These are phyloP conservation scores for Thelonectria discophora DNA, from an alignment of 2,329 filamentous ascomycete species.

Conservation along the genomic window DNA sequence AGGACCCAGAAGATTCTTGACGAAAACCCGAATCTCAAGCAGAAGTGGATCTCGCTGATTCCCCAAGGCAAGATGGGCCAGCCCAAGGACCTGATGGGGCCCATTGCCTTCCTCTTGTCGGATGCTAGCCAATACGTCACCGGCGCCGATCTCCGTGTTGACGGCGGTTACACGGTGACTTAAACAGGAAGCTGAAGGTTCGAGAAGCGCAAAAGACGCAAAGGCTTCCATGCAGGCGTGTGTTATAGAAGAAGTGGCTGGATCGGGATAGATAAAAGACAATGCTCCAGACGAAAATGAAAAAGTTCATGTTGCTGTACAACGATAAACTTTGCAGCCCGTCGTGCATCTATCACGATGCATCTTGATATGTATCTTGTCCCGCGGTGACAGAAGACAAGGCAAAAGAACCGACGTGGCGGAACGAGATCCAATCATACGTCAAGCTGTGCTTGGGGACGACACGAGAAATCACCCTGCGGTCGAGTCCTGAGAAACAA, in stretches of 20 bases:
- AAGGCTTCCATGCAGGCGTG: conserved; percentile 23
- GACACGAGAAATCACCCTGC: conserved; percentile 2
- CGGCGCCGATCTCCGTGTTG: conserved; percentile 81
- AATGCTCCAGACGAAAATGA: conserved; percentile 20
- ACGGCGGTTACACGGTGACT: conserved; percentile 88
- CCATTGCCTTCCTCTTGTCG: conserved; percentile 85
- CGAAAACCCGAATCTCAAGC: conserved; percentile 88
- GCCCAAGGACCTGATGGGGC: conserved; percentile 92
- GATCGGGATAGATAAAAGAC: conserved; percentile 32
- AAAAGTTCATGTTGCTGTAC: not conserved
- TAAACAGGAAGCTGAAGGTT: conserved; percentile 43
- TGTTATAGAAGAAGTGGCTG: conserved; percentile 23
- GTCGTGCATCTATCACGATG: not conserved
- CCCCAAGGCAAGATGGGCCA: conserved; percentile 93
- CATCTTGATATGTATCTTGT: not conserved
- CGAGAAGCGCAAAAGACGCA: conserved; percentile 10
- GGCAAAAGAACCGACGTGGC: not conserved
- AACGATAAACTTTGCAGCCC: not conserved
- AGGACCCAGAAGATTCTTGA: conserved; percentile 94
- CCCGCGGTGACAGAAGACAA: not conserved
- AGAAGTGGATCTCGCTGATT: conserved; percentile 91
- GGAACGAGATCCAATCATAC: not conserved
- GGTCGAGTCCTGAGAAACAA: conserved; percentile 1
- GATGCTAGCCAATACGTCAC: conserved; percentile 78
- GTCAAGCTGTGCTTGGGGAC: conserved; percentile 7